Conservation (phyloP, 1,139 yeast genomes). For the Debaryomyces subglobosus region DNA sequence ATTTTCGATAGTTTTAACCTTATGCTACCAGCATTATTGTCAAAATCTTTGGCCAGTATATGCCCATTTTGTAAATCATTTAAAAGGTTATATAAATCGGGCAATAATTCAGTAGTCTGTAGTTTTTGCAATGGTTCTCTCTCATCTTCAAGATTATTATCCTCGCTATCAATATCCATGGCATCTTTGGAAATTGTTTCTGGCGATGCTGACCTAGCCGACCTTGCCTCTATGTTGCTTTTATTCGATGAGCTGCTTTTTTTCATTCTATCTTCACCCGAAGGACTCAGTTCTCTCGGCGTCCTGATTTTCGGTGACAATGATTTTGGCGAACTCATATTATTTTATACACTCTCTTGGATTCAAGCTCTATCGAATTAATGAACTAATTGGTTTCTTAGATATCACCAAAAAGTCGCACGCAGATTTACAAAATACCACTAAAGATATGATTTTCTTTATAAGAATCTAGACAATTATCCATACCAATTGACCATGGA, state of each 20-base stretch:
- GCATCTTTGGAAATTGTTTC: background rate
- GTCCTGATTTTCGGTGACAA: background rate
- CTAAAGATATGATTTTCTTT: background rate
- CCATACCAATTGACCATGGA: slow-evolving; percentile 23
- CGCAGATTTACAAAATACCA: background rate
- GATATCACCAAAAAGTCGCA: slow-evolving; percentile 3
- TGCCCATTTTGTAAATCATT: slow-evolving; percentile 40
- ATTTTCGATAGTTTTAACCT: slow-evolving; percentile 40
- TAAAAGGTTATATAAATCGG: slow-evolving; percentile 41
- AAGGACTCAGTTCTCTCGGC: background rate
- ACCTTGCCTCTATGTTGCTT: background rate
- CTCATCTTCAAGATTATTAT: slow-evolving; percentile 9
- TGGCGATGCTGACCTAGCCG: slow-evolving; percentile 1
- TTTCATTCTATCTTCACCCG: background rate
- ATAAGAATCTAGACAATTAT: background rate
- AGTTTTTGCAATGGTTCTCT: slow-evolving; percentile 33
- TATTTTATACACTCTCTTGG: background rate
- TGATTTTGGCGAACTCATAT: slow-evolving; percentile 1
- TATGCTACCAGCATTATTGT: slow-evolving; percentile 46
- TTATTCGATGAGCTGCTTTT: slow-evolving; percentile 1
- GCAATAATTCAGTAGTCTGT: slow-evolving; percentile 36
- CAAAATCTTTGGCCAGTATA: slow-evolving; percentile 48
- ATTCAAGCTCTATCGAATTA: background rate
- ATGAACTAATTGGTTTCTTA: background rate
- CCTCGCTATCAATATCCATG: slow-evolving; percentile 9